Evolutionary conservation across 495 filamentous ascomycete genomes (phyloP), one percentile per base, ranked within the genome.

Genomic region (Aspergillus baeticus): DNA sequence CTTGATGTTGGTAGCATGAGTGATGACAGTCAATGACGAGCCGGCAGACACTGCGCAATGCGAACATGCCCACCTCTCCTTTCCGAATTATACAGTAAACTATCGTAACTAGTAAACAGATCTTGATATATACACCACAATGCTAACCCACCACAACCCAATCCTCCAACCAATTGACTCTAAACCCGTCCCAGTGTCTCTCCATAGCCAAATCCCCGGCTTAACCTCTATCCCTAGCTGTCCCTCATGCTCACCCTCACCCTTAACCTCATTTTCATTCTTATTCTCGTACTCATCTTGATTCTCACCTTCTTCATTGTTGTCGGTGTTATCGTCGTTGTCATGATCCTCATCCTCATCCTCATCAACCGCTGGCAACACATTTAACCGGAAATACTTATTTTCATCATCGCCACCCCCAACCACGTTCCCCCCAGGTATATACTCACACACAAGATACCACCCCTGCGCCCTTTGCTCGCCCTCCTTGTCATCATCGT

Each of bases 391-490:
- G 59, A 75, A 77, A 58, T 71, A 71, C 36, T 55, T 65, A 31
- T 62, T 62, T 85, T 84, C 46, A 77, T 86, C 54, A 37, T 5
- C n/a, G 26, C 47, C 10, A 71, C 62, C 0, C 87, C 47, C 89
- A 1, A 79, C 65, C 0, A 93, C 77, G 68, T 96, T 95, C 17
- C 91, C 91, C 2, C 75, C 64, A 3, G 87, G 89, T 60, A 67
- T 81, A 70, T 94, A 96, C 74, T 92, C 88, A 70, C 91, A 96
- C 14, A 88, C 89, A 21, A 94, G 74, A 65, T 81, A 89, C 86
- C 85, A 92, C 6, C 87, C 85, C 22, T 77, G 73, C 10, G 77
- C 78, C 18, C 29, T 63, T 46, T 34, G 31, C 10, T 31, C 23
- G 2, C 56, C 43, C 13, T 58, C 57, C 5, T 39, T 48, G 13